These are phyloP conservation scores for Hyaloscypha bicolor DNA, from an alignment of 495 filamentous ascomycete genomes.

Conservation along the genomic window DNA sequence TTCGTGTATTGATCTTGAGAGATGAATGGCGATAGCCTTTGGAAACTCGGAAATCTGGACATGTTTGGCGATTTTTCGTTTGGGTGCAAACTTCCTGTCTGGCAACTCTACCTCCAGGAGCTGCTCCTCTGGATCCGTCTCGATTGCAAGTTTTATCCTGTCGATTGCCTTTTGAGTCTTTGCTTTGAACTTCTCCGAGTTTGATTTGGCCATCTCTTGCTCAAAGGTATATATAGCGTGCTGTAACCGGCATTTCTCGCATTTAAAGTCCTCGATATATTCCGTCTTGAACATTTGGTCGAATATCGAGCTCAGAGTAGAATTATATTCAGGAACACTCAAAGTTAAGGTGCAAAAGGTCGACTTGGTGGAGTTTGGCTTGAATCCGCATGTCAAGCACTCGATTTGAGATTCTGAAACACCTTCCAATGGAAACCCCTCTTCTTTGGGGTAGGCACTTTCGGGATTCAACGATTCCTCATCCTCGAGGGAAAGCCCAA, in stretches of 20 bases:
- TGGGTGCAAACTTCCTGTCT: slow-evolving; percentile 70
- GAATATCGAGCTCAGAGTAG: slow-evolving; percentile 67
- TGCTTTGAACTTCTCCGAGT: slow-evolving; percentile 42
- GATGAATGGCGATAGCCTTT: slow-evolving; percentile 85
- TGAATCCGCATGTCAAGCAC: slow-evolving; percentile 85
- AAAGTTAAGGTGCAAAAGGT: slow-evolving; percentile 91
- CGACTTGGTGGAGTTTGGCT: slow-evolving; percentile 78
- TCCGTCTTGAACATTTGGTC: slow-evolving; percentile 94
- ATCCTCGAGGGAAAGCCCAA: background rate
- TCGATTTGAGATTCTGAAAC: slow-evolving; percentile 89
- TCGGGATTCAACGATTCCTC: background rate
- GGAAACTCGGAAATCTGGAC: slow-evolving; percentile 85
- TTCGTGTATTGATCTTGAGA: slow-evolving; percentile 91
- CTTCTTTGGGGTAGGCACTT: slow-evolving; percentile 44
- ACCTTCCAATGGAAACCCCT: slow-evolving; percentile 86
- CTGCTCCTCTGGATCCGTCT: slow-evolving; percentile 72
- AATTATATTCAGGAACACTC: slow-evolving; percentile 75
- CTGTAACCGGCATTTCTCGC: slow-evolving; percentile 86
- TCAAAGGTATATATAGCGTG: slow-evolving; percentile 63
- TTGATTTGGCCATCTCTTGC: slow-evolving; percentile 47
- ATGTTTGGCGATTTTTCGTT: slow-evolving; percentile 80
- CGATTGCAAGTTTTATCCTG: slow-evolving; percentile 61
- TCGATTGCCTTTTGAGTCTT: slow-evolving; percentile 57
- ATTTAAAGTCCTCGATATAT: slow-evolving; percentile 94
- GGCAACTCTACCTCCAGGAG: slow-evolving; percentile 73